Evolutionary conservation across 257 asterid species (phyloP).

Genomic region (Lithospermum erythrorhizon): DNA sequence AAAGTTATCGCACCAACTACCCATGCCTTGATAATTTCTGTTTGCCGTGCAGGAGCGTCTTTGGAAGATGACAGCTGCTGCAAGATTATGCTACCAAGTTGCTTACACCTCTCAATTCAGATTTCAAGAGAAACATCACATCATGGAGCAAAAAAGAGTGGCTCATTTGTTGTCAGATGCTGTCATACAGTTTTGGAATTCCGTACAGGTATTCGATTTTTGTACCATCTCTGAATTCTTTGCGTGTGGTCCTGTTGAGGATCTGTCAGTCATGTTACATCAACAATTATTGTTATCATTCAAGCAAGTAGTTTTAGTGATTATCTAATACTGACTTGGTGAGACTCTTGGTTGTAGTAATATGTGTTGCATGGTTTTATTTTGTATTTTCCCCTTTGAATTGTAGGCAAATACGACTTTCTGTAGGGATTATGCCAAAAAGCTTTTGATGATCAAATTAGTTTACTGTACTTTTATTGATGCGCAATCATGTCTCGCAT

Average conservation of each 20-base stretch:
- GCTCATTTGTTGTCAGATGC: slow-evolving; percentile 62
- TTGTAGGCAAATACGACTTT: neutral
- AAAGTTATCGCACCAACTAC: neutral
- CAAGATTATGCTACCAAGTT: slow-evolving; percentile 48
- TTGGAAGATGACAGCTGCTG: slow-evolving; percentile 74
- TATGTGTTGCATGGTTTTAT: too few relatives aligned
- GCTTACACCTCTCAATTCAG: slow-evolving; percentile 44
- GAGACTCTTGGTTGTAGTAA: neutral
- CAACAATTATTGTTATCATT: neutral
- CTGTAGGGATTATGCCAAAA: neutral
- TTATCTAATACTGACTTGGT: too few relatives aligned
- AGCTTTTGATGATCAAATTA: neutral
- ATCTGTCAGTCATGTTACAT: neutral
- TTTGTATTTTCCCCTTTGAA: neutral
- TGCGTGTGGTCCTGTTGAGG: neutral
- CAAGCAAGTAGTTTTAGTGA: neutral
- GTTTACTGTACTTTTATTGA: neutral
- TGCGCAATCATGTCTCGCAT: neutral
- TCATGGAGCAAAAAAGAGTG: slow-evolving; percentile 45
- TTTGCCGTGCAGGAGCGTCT: slow-evolving; percentile 59
- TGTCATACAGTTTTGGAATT: slow-evolving; percentile 78
- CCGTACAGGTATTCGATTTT: slow-evolving; percentile 41
- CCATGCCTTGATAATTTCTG: slow-evolving; percentile 1
- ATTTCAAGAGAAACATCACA: slow-evolving; percentile 27
- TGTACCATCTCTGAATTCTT: slow-evolving; percentile 1